These are phyloP conservation scores for Maudiozyma humilis DNA, from an alignment of 1,139 yeast species.

Conservation along the genomic window DNA sequence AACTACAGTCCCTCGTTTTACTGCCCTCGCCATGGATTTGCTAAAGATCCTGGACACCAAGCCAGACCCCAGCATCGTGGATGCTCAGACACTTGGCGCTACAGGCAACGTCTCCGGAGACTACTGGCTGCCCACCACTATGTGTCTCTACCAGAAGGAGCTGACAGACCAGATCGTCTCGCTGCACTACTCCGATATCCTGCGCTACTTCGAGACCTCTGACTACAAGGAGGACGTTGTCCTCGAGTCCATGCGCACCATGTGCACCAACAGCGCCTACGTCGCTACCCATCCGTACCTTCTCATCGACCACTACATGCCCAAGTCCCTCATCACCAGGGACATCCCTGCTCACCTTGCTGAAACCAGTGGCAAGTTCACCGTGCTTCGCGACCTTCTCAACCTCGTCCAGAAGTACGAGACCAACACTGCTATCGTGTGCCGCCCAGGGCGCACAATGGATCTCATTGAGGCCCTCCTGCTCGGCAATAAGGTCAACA, in stretches of 20 bases:
- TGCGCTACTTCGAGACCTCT: slow-evolving; percentile 71
- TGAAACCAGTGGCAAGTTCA: slow-evolving; percentile 81
- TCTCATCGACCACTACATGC: slow-evolving; percentile 76
- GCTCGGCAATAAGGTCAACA: slow-evolving; percentile 58
- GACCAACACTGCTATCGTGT: slow-evolving; percentile 44
- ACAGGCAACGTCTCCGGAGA: slow-evolving; percentile 48
- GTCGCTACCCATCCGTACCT: slow-evolving; percentile 87
- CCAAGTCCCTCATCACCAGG: slow-evolving; percentile 66
- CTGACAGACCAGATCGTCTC: slow-evolving; percentile 90
- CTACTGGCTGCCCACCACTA: slow-evolving; percentile 75
- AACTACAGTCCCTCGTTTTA: no score
- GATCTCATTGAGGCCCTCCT: slow-evolving; percentile 75
- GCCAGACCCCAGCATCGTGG: slow-evolving; percentile 75
- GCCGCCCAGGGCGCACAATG: slow-evolving; percentile 53
- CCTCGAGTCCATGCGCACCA: slow-evolving; percentile 58
- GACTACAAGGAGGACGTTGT: slow-evolving; percentile 48
- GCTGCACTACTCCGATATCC: slow-evolving; percentile 80
- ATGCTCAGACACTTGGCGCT: slow-evolving; percentile 33
- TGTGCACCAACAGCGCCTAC: slow-evolving; percentile 65
- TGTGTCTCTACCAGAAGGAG: slow-evolving; percentile 83
- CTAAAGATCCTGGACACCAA: slow-evolving; percentile 70
- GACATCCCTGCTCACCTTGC: slow-evolving; percentile 71
- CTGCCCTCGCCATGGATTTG: no score
- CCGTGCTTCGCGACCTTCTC: slow-evolving; percentile 53
- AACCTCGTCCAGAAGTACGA: slow-evolving; percentile 35